These are phyloP conservation scores for Fraxinus baroniana DNA, from an alignment of 305 asterid genomes.

Conservation along the genomic window DNA sequence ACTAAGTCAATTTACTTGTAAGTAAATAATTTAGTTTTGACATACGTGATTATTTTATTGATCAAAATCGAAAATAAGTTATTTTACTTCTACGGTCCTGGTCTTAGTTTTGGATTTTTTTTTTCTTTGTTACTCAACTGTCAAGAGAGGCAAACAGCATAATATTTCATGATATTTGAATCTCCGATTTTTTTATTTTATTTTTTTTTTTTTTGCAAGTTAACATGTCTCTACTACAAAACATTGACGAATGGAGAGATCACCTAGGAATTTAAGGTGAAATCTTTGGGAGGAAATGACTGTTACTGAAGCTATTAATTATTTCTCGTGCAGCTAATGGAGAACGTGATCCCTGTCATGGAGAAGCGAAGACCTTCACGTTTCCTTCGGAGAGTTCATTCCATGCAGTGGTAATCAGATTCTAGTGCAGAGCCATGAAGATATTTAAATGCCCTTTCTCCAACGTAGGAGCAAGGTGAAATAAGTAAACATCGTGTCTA, in stretches of 20 bases:
- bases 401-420: conserved; percentile 53
- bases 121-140: not conserved
- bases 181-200: not conserved
- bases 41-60: not conserved
- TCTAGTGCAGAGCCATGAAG: conserved; percentile 11
- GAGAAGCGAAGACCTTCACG: conserved; percentile 66
- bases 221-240: not conserved
- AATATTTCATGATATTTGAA: not conserved
- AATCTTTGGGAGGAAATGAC: not conserved
- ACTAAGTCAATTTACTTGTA: not conserved
- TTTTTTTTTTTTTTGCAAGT: not conserved
- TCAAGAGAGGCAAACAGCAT: not conserved
- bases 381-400: conserved; percentile 48
- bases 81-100: not conserved
- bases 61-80: not conserved
- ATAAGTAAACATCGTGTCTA: not conserved
- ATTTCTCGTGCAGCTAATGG: conserved; percentile 64
- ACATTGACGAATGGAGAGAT: not conserved
- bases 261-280: not conserved
- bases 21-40: not conserved
- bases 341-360: conserved; percentile 73
- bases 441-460: conserved; percentile 21
- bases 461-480: conserved; percentile 25
- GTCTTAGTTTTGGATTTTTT: not conserved
- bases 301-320: conserved; percentile 22